Percentiles rank a stretch among this genome's conserved stretches.
phyloP scores from a whole-genome alignment of 2,329 filamentous ascomycete genomes.

The Monosporascus cannonballus region DNA sequence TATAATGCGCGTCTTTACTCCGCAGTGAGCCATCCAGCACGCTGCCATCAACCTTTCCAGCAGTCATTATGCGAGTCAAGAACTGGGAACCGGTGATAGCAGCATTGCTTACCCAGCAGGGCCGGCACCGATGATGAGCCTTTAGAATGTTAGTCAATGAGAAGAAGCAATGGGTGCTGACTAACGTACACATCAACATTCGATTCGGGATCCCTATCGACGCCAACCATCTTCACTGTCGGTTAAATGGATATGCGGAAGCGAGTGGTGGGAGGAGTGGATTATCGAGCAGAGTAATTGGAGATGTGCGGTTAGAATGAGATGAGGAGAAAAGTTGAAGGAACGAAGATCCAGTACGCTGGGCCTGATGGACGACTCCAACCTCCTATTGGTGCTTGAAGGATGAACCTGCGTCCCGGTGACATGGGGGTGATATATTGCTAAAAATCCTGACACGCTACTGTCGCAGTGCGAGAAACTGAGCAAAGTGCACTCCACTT shows the following conservation, averaged over 20 bases:
- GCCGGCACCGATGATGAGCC: conserved; percentile 23
- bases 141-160: conserved; percentile 2
- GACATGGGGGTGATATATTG: too few relatives aligned
- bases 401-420: too few relatives aligned
- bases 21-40: conserved; percentile 35
- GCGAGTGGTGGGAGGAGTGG: not conserved
- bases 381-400: too few relatives aligned
- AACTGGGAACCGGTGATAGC: not conserved
- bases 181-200: conserved; percentile 17
- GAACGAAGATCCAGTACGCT: too few relatives aligned
- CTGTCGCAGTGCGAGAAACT: too few relatives aligned
- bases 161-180: not conserved
- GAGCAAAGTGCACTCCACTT: too few relatives aligned
- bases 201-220: conserved; percentile 8
- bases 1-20: conserved; percentile 35
- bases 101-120: conserved; percentile 21
- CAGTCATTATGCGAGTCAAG: not conserved
- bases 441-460: too few relatives aligned
- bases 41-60: conserved; percentile 34
- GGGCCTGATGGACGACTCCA: too few relatives aligned
- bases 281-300: not conserved
- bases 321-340: too few relatives aligned
- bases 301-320: too few relatives aligned
- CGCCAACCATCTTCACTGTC: conserved; percentile 4
- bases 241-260: too few relatives aligned